These are phyloP conservation scores for Besnoitia besnoiti DNA, from an alignment of 169 alveolate species.

Conservation along the genomic window DNA sequence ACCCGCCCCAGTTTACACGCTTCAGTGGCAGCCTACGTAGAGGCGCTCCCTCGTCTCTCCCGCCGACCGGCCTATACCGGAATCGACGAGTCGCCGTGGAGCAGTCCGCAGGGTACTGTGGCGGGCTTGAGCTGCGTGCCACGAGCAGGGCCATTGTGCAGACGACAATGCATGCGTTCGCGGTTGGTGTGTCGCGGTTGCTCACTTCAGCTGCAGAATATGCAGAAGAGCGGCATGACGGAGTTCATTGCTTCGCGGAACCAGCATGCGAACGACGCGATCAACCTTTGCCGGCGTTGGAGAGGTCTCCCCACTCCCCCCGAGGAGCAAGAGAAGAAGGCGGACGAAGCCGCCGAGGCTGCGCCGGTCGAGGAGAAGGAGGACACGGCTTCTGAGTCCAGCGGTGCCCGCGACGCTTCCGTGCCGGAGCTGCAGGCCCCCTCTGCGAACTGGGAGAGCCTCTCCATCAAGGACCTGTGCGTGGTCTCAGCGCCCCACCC, in stretches of 20 bases:
- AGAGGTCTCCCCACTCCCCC: background rate
- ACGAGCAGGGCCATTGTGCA: no score
- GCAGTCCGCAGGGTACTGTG: no score
- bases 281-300: background rate
- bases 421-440: background rate
- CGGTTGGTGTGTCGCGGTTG: background rate
- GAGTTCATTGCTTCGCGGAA: background rate
- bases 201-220: background rate
- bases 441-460: background rate
- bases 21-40: no score
- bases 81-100: no score
- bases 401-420: background rate
- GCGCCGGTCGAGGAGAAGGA: background rate
- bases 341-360: background rate
- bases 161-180: background rate
- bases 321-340: background rate
- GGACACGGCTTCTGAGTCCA: background rate
- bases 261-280: constrained; percentile 12
- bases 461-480: background rate
- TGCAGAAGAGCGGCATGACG: background rate
- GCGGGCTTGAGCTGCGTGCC: no score
- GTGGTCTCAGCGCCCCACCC: constrained; percentile 17
- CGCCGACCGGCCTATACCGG: no score
- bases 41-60: no score
- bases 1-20: no score